Evolutionary conservation across 1,139 yeast genomes (phyloP).

Genomic region (Debaryomyces subglobosus): DNA sequence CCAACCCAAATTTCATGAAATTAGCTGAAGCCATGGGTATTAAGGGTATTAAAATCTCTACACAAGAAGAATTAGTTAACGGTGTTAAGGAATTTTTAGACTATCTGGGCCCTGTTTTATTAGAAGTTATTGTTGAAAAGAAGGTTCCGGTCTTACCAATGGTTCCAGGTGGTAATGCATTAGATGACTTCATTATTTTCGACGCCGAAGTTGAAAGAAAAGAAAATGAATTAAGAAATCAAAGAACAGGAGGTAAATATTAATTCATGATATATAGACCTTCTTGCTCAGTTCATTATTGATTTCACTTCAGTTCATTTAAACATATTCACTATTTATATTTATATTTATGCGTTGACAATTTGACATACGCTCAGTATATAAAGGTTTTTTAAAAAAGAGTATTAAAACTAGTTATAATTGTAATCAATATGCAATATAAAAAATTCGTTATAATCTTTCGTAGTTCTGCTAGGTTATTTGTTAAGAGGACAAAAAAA

Average conservation of each 20-base stretch:
- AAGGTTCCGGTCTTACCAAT: constrained; percentile 98
- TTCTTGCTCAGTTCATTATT: neutral
- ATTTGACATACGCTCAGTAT: neutral
- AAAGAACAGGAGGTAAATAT: constrained; percentile 62
- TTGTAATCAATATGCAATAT: neutral
- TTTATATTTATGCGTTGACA: neutral
- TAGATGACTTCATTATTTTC: constrained; percentile 87
- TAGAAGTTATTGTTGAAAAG: constrained; percentile 90
- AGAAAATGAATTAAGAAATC: constrained; percentile 64
- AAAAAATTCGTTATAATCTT: neutral
- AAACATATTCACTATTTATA: constrained; percentile 1
- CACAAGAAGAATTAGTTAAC: constrained; percentile 60
- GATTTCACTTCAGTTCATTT: neutral
- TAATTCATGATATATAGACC: constrained; percentile 19
- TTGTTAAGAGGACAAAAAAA: constrained; percentile 2
- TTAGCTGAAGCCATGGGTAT: constrained; percentile 94
- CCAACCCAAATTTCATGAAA: constrained; percentile 90
- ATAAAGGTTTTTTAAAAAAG: neutral
- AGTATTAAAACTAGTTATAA: neutral
- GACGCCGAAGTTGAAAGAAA: constrained; percentile 79
- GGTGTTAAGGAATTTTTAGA: constrained; percentile 77
- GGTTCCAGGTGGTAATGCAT: constrained; percentile 96
- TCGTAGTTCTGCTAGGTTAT: neutral
- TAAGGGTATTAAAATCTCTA: constrained; percentile 73
- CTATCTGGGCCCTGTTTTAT: constrained; percentile 78